Base-by-base conservation (phyloP, 805 yeast genomes). In the Yamadazyma ubonensis region DNA sequence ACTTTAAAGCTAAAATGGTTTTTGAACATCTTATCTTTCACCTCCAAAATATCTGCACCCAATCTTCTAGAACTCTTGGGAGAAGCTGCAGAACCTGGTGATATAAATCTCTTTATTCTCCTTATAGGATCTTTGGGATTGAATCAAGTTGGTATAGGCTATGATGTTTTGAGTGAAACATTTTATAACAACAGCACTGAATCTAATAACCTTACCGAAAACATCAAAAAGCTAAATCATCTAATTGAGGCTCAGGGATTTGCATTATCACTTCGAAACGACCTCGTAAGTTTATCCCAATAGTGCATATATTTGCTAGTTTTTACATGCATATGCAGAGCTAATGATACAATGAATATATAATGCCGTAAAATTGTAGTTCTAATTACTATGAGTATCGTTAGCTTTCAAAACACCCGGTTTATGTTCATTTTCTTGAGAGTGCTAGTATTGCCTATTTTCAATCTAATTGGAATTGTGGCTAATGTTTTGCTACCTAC, bases 121-220 rank as follows among this genome's bases (percentile, higher is more conserved):
- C 31, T 47, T 15, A 42, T 47, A n/a, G 41, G 45, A 12, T 29
- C 38, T 6, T 35, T 47, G 23, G 33, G 37, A 8, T 36, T 44
- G 26, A 38, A 12, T 19, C 26, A 25, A 11, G 28, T 43, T 3
- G 51, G 51, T 4, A 38, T 48, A 16, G 49, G 51, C 10, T 48
- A 45, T 32, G 36, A 45, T 29, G 15, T 33, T 3, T 16, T 20
- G 5, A 39, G 21, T 9, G 43, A 39, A 5, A 25, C n/a, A 20
- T 48, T 48, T 23, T 48, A 40, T 22, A 33, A 37, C 16, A 33
- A 21, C n/a, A 22, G 25, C 12, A 29, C 5, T 14, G 40, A 38
- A 19, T 6, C 31, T 5, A 5, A 36, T 22, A 33, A 11, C 11
- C 21, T 42, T n/a, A 20, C 11, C 6, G 18, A 21, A 2, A 36